A percentile compares a stretch with the other conserved stretches of the same genome.
Conservation (phyloP, 106 monocot species). For the Triglochin maritima region DNA sequence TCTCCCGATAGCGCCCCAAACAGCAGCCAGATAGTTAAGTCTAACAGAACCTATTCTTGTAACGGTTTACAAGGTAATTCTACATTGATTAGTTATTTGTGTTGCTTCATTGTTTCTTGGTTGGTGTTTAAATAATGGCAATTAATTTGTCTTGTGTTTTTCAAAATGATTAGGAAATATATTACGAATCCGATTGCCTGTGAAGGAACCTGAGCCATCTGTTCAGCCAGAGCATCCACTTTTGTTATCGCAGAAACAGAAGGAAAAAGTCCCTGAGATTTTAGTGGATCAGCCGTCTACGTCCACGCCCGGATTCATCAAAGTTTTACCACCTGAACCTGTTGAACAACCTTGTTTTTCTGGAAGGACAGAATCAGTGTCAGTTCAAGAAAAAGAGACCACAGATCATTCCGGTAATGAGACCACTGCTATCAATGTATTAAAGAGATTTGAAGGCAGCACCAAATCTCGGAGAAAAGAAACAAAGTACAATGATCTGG, state of each 20-base stretch:
- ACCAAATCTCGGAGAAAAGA: conserved; percentile 7
- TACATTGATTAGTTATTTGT: background rate
- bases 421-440: background rate
- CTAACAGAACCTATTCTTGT: background rate
- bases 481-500: conserved; percentile 1
- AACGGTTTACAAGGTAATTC: conserved; percentile 19
- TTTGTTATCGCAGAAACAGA: background rate
- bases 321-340: background rate
- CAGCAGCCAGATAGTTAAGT: conserved; percentile 37
- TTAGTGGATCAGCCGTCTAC: background rate
- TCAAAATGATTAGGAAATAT: conserved; percentile 10
- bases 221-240: background rate
- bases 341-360: conserved; percentile 33
- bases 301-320: background rate
- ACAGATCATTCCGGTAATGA: background rate
- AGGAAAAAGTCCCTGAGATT: background rate
- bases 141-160: too few relatives aligned
- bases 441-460: background rate
- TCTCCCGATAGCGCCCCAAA: conserved; percentile 57
- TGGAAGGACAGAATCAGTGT: conserved; percentile 10
- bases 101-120: too few relatives aligned
- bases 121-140: too few relatives aligned
- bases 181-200: conserved; percentile 39
- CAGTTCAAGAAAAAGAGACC: background rate
- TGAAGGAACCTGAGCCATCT: background rate